Evolutionary conservation across 371 early-diverging fungal species (phyloP).

Genomic region (Coemansia sp.): DNA sequence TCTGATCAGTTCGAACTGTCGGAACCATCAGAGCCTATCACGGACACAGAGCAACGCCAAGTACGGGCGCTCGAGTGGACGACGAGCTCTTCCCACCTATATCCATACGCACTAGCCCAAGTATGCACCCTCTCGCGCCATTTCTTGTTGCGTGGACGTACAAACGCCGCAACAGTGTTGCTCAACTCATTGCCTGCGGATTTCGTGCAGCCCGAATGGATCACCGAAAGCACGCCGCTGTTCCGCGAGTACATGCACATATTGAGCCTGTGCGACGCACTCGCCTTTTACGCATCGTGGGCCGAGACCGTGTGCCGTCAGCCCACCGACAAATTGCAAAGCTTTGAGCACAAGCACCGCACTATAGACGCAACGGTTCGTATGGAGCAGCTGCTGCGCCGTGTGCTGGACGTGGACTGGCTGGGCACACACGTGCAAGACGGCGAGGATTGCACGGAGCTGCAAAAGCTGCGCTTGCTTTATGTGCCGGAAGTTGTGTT

Average conservation of each 20-base stretch:
- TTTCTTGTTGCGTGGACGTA: constrained; percentile 48
- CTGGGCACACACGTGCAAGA: constrained; percentile 12
- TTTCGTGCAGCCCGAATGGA: constrained; percentile 51
- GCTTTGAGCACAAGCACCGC: constrained; percentile 44
- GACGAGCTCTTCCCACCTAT: constrained; percentile 39
- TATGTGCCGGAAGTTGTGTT: constrained; percentile 50
- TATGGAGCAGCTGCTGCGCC: constrained; percentile 28
- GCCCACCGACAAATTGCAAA: constrained; percentile 26
- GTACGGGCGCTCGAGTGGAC: constrained; percentile 56
- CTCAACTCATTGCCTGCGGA: constrained; percentile 51
- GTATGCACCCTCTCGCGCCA: constrained; percentile 49
- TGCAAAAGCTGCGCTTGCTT: constrained; percentile 32
- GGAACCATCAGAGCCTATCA: constrained; percentile 31
- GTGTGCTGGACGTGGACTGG: constrained; percentile 49
- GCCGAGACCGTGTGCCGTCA: constrained; percentile 38
- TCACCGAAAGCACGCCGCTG: constrained; percentile 9
- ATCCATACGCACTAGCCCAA: constrained; percentile 46
- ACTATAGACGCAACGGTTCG: constrained; percentile 21
- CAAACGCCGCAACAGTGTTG: constrained; percentile 41
- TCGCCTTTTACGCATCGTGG: constrained; percentile 41
- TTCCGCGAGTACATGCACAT: constrained; percentile 51
- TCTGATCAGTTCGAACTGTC: constrained; percentile 15
- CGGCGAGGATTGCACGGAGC: constrained; percentile 28
- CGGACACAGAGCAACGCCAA: constrained; percentile 34
- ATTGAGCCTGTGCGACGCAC: constrained; percentile 50